Base-by-base conservation (phyloP, 2,329 filamentous ascomycete species). In the Monosporascus sp. region DNA sequence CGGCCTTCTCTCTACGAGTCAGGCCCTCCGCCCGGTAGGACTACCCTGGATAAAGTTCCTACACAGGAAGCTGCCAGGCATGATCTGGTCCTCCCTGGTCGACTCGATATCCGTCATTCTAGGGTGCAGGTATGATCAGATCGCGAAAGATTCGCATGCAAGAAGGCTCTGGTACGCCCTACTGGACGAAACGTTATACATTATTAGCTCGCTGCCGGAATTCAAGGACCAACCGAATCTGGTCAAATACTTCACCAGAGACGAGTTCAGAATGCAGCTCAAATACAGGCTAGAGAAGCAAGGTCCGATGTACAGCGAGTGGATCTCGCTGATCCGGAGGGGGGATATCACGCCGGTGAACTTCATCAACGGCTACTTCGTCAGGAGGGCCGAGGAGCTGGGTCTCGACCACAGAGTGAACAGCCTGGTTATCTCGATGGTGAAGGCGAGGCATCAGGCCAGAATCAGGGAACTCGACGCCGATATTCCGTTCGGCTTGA, bases 311-410 rank as follows among this genome's bases (percentile, higher is more conserved):
- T 73, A 78, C 69, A 89, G 84, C 62, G 80, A 76, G 20, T 91
- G 96, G 84, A 73, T 89, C 6, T 78, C 80, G 51, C 83, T 87
- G 62, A 75, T 92, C 14, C 73, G 82, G 11, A 68, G 71, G 1
- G 87, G 88, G 1, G 73, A 74, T 56, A 72, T 77, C 54, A 91
- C 90, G 0, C 91, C 96, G 63, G 82, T 97, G 41, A 83, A 92
- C 46, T 96, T 87, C 64, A 81, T 93, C 61, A 97, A 95, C 67
- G 93, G 92, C 1, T 99, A 93, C 73, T 87, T 99, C 55, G 78
- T 95, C 34, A 79, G 76, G 49, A 81, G 87, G 41, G 94, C 88
- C 0, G 79, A 82, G 61, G 82, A 89, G 66, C 64, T 92, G 56
- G 89, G 90, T 1, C 75, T 96, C n/a, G 76, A 82, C 49, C 85